Conservation (phyloP, 2,329 filamentous ascomycete genomes). For the Westerdykella ornata region DNA sequence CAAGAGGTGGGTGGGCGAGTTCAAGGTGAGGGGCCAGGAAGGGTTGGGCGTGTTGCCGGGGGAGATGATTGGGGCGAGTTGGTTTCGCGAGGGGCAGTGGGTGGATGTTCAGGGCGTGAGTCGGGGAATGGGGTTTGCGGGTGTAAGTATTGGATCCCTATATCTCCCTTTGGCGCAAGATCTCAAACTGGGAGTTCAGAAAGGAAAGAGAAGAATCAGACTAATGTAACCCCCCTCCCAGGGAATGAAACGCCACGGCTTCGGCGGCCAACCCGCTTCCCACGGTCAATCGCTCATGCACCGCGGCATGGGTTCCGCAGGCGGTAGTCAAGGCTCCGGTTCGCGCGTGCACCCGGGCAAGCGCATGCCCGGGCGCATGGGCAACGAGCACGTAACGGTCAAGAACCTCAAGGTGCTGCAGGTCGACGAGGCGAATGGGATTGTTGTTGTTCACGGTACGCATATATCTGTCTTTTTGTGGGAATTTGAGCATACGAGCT, state of each 20-base stretch:
- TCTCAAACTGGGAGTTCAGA: neutral
- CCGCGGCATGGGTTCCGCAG: conserved; percentile 82
- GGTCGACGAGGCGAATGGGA: conserved; percentile 78
- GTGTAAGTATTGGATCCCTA: conserved; percentile 43
- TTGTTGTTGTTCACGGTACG: conserved; percentile 78
- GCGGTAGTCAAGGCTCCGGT: conserved; percentile 84
- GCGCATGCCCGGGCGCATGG: conserved; percentile 97
- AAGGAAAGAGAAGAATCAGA: neutral
- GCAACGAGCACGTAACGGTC: conserved; percentile 76
- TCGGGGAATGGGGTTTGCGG: conserved; percentile 87
- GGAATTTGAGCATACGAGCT: conserved; percentile 1
- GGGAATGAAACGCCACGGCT: conserved; percentile 95
- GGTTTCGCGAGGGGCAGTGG: conserved; percentile 86
- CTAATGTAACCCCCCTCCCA: conserved; percentile 7
- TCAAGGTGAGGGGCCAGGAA: conserved; percentile 66
- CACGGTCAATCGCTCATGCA: conserved; percentile 96
- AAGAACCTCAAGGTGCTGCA: conserved; percentile 88
- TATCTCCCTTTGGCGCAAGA: neutral
- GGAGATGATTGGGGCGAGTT: conserved; percentile 69
- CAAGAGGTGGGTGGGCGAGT: conserved; percentile 79
- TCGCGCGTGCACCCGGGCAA: conserved; percentile 91
- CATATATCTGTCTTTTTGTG: neutral
- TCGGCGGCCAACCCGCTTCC: conserved; percentile 77
- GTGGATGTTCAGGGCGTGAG: conserved; percentile 76
- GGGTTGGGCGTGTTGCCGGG: conserved; percentile 72